phyloP scores from a whole-genome alignment of 805 yeast genomes.

The Kodamaea lidongshanica region DNA sequence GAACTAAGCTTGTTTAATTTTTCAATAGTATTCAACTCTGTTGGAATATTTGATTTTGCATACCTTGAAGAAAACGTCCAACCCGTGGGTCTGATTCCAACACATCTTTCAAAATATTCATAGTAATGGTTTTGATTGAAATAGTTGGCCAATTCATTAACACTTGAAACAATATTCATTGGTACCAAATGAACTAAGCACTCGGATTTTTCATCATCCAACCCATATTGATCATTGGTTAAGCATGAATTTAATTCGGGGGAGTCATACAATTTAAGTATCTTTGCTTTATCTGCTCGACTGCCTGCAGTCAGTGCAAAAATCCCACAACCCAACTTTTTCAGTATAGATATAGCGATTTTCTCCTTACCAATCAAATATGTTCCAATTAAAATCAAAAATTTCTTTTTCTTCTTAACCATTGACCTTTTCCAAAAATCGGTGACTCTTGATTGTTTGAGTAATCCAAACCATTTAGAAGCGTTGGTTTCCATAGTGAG shows the following conservation, averaged over 20 bases:
- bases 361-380: slow-evolving; percentile 92
- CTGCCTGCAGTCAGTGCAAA: slow-evolving; percentile 47
- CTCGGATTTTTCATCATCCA: slow-evolving; percentile 34
- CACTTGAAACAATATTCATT: slow-evolving; percentile 48
- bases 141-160: slow-evolving; percentile 43
- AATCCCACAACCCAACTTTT: slow-evolving; percentile 46
- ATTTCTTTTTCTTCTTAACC: slow-evolving; percentile 29
- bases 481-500: slow-evolving; percentile 20
- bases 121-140: slow-evolving; percentile 41
- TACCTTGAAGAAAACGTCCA: slow-evolving; percentile 54
- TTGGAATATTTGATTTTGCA: slow-evolving; percentile 4
- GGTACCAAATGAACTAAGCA: slow-evolving; percentile 61
- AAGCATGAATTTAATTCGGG: slow-evolving; percentile 29
- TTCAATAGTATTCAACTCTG: background rate
- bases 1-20: slow-evolving; percentile 3
- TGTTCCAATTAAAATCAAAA: slow-evolving; percentile 70
- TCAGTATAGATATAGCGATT: slow-evolving; percentile 63
- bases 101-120: slow-evolving; percentile 47
- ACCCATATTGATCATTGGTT: slow-evolving; percentile 29
- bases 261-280: slow-evolving; percentile 43
- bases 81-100: slow-evolving; percentile 86
- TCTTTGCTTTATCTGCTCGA: slow-evolving; percentile 33
- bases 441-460: slow-evolving; percentile 34
- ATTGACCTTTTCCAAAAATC: slow-evolving; percentile 28
- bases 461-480: slow-evolving; percentile 26